Evolutionary conservation across 2,329 filamentous ascomycete species (phyloP).

Genomic region (Eutypa lata): DNA sequence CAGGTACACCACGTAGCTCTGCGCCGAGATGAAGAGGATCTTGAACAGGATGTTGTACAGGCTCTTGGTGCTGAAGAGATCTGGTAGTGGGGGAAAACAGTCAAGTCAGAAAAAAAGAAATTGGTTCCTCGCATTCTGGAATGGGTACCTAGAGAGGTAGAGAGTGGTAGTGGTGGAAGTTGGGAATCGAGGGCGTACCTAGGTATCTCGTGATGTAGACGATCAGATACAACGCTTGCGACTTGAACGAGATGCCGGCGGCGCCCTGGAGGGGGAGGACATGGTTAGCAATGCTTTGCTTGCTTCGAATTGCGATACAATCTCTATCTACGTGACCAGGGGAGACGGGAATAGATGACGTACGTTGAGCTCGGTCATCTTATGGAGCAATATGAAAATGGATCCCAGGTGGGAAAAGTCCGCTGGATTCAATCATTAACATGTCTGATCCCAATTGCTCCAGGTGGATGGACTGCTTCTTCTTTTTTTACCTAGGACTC

Average conservation of each 20-base stretch:
- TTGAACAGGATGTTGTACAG: constrained; percentile 96
- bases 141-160: too few species aligned
- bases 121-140: too few species aligned
- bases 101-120: constrained; percentile 2
- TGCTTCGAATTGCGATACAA: background rate
- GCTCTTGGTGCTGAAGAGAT: constrained; percentile 81
- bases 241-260: constrained; percentile 97
- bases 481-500: constrained; percentile 46
- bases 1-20: constrained; percentile 93
- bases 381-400: constrained; percentile 91
- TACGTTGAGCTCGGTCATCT: constrained; percentile 93
- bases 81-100: constrained; percentile 38
- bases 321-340: background rate
- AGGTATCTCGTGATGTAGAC: constrained; percentile 95
- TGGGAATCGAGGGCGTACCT: constrained; percentile 44
- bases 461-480: background rate
- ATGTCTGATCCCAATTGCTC: background rate
- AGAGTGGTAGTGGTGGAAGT: too few species aligned
- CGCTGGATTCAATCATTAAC: constrained; percentile 48
- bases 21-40: constrained; percentile 85
- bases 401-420: constrained; percentile 95
- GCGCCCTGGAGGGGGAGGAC: constrained; percentile 67
- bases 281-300: constrained; percentile 18
- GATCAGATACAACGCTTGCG: constrained; percentile 88
- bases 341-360: constrained; percentile 25